Conservation (phyloP, 371 early-diverging fungal genomes). For the Dichotomocladium elegans region DNA sequence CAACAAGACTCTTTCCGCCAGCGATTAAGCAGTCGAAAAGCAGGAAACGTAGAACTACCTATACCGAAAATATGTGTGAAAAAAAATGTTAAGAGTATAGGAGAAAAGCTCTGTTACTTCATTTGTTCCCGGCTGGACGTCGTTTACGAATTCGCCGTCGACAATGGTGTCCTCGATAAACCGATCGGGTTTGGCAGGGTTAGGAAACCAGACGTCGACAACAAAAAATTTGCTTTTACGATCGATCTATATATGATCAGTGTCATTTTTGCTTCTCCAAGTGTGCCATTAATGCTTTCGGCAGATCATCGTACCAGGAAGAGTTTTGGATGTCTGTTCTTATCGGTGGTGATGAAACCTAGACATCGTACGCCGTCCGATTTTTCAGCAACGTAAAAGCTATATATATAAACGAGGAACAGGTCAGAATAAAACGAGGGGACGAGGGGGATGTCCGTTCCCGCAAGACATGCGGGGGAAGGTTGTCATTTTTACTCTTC, state of each 20-base stretch:
- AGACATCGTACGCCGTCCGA: constrained; percentile 95
- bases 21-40: constrained; percentile 78
- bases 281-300: neutral
- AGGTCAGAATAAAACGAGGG: neutral
- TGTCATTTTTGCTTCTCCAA: neutral
- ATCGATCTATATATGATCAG: constrained; percentile 64
- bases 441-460: neutral
- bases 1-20: constrained; percentile 46
- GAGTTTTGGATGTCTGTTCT: constrained; percentile 48
- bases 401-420: too few relatives aligned
- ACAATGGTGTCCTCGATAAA: constrained; percentile 79
- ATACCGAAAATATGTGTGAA: neutral
- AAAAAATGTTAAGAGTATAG: too few relatives aligned
- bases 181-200: constrained; percentile 38
- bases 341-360: constrained; percentile 53
- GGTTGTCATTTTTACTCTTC: constrained; percentile 59
- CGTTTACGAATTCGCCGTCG: constrained; percentile 91
- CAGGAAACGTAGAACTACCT: constrained; percentile 38
- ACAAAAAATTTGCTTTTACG: constrained; percentile 79
- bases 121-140: constrained; percentile 61
- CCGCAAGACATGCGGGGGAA: neutral
- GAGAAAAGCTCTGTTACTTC: too few relatives aligned
- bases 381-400: constrained; percentile 97
- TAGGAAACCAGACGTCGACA: constrained; percentile 68
- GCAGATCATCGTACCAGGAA: constrained; percentile 52